These are phyloP conservation scores for Paraurostyla sp. DNA, from an alignment of 73 alveolate species.

Conservation along the genomic window DNA sequence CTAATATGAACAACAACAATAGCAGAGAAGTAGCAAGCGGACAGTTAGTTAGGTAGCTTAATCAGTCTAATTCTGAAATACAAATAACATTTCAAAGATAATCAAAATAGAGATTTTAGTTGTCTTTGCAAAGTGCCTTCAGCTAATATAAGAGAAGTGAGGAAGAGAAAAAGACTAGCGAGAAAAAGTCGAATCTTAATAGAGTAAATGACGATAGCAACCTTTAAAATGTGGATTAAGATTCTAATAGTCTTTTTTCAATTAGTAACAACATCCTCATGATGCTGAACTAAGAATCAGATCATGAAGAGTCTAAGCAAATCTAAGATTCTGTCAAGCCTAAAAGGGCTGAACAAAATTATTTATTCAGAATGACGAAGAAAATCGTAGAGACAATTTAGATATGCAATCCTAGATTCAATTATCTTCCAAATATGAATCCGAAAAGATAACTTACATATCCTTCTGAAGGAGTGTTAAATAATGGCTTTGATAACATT, in stretches of 20 bases:
- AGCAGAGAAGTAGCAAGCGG: too few species aligned
- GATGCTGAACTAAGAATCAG: neutral
- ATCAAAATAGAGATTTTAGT: too few species aligned
- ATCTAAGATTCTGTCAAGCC: neutral
- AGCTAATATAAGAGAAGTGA: too few species aligned
- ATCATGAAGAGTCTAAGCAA: neutral
- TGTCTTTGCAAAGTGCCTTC: too few species aligned
- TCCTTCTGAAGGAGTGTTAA: constrained; percentile 60
- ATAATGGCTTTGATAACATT: constrained; percentile 72
- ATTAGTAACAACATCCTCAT: neutral
- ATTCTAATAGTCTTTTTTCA: neutral
- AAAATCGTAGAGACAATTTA: constrained; percentile 4
- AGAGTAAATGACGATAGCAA: too few species aligned
- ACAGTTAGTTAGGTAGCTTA: too few species aligned
- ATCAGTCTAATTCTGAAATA: too few species aligned
- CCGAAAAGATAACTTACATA: constrained; percentile 43
- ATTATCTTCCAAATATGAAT: constrained; percentile 1
- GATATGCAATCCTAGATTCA: constrained; percentile 29
- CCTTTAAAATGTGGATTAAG: too few species aligned
- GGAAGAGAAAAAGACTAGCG: too few species aligned
- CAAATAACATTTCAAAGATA: too few species aligned
- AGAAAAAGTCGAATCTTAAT: too few species aligned
- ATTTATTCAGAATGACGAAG: neutral
- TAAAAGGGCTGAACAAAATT: neutral
- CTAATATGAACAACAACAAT: too few species aligned